phyloP scores from a whole-genome alignment of 2,329 filamentous ascomycete genomes.

The Rasamsonia emersonii region DNA sequence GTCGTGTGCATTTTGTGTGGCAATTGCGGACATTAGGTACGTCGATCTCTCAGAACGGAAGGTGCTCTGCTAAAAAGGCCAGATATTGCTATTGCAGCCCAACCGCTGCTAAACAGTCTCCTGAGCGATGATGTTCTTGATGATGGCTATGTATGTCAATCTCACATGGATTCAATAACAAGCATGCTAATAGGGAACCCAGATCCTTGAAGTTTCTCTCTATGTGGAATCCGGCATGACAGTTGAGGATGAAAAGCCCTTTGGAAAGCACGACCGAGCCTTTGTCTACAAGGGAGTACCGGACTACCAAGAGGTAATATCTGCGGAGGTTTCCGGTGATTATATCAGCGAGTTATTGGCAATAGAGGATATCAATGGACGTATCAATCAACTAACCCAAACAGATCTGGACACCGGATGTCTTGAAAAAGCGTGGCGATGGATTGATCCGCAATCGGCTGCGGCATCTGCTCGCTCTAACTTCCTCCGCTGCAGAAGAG shows the following conservation, averaged over 20 bases:
- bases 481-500: too few relatives aligned
- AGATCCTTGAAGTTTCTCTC: constrained; percentile 19
- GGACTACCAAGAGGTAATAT: constrained; percentile 15
- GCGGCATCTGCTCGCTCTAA: too few relatives aligned
- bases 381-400: too few relatives aligned
- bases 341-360: constrained; percentile 14
- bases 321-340: constrained; percentile 13
- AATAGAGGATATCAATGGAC: too few relatives aligned
- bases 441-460: too few relatives aligned
- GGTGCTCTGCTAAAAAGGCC: constrained; percentile 4
- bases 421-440: too few relatives aligned
- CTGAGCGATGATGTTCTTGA: constrained; percentile 16
- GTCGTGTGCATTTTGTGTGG: constrained; percentile 27
- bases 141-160: constrained; percentile 18
- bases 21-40: constrained; percentile 19
- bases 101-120: constrained; percentile 15
- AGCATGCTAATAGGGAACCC: constrained; percentile 9
- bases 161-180: constrained; percentile 1
- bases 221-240: constrained; percentile 15
- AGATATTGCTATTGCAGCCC: constrained; percentile 13
- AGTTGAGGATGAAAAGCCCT: constrained; percentile 8
- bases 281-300: constrained; percentile 14
- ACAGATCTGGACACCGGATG: too few relatives aligned
- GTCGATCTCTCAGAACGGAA: constrained; percentile 2
- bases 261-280: constrained; percentile 14